Conservation (phyloP, 2,329 filamentous ascomycete species). For the Arthrinium puccinioides region DNA sequence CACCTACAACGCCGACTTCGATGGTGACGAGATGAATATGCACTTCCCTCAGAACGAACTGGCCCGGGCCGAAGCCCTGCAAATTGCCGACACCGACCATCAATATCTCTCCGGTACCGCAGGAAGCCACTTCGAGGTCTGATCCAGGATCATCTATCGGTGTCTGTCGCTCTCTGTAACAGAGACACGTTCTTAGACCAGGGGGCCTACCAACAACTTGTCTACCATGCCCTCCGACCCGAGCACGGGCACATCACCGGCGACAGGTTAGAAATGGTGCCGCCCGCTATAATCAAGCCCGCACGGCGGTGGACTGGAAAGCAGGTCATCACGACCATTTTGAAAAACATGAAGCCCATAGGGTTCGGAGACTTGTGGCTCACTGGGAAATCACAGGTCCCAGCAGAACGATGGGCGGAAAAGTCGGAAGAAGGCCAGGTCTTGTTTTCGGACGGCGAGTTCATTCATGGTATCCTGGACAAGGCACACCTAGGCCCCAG, state of each 20-base stretch:
- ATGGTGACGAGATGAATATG: conserved; percentile 99
- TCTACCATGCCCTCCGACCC: conserved; percentile 83
- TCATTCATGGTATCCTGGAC: conserved; percentile 86
- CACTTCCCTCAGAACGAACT: conserved; percentile 98
- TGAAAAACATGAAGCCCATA: conserved; percentile 82
- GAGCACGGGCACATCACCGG: conserved; percentile 83
- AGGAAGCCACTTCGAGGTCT: conserved; percentile 86
- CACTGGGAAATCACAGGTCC: conserved; percentile 70
- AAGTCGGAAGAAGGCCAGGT: conserved; percentile 74
- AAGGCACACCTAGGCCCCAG: conserved; percentile 91
- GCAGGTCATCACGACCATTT: conserved; percentile 84
- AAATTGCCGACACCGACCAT: conserved; percentile 92
- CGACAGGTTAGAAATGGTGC: conserved; percentile 73
- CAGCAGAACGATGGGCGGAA: conserved; percentile 70
- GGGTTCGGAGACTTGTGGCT: conserved; percentile 73
- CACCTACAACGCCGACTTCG: conserved; percentile 98
- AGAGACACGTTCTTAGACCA: conserved; percentile 86
- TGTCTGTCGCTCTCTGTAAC: conserved; percentile 84
- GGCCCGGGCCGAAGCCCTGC: conserved; percentile 84
- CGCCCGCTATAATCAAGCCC: conserved; percentile 78
- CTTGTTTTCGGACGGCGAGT: conserved; percentile 77
- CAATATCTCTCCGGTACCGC: conserved; percentile 93
- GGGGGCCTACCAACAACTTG: conserved; percentile 85
- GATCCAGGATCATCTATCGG: conserved; percentile 97
- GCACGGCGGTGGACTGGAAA: conserved; percentile 87